phyloP scores from a whole-genome alignment of 306 rosid species.

The Fragaria iinumae region DNA sequence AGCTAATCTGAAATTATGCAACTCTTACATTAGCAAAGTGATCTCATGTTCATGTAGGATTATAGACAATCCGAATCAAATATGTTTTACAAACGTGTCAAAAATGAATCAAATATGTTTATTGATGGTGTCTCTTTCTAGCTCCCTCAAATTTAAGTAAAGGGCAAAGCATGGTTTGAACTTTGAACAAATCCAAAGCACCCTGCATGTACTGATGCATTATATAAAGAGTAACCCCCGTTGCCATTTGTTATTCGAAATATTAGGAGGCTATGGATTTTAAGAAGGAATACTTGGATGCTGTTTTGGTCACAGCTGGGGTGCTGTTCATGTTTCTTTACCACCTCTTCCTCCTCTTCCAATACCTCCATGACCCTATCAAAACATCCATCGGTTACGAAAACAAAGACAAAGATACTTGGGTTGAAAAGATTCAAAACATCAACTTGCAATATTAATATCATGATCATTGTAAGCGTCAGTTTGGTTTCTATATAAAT shows the following conservation, averaged over 20 bases:
- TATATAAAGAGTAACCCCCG: neutral
- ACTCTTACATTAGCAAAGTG: neutral
- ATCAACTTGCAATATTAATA: neutral
- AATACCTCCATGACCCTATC: slow-evolving; percentile 56
- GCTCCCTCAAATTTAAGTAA: neutral
- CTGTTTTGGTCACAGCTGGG: slow-evolving; percentile 67
- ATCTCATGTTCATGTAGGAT: neutral
- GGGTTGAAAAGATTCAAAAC: slow-evolving; percentile 66
- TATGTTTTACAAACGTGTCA: neutral
- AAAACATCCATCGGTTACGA: slow-evolving; percentile 64
- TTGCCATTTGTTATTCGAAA: neutral
- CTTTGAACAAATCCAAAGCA: neutral
- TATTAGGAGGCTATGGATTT: slow-evolving; percentile 33
- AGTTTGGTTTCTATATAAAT: no score
- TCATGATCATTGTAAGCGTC: no score
- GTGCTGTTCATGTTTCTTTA: slow-evolving; percentile 53
- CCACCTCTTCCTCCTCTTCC: slow-evolving; percentile 61
- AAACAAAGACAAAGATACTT: slow-evolving; percentile 59
- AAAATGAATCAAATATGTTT: neutral
- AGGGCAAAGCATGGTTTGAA: neutral
- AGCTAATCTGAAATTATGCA: neutral
- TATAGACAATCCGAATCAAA: neutral
- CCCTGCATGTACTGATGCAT: neutral
- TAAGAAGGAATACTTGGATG: slow-evolving; percentile 55
- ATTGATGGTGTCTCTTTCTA: neutral